Conservation (phyloP, 2,329 filamentous ascomycete genomes). For the Fusarium bulbicola region DNA sequence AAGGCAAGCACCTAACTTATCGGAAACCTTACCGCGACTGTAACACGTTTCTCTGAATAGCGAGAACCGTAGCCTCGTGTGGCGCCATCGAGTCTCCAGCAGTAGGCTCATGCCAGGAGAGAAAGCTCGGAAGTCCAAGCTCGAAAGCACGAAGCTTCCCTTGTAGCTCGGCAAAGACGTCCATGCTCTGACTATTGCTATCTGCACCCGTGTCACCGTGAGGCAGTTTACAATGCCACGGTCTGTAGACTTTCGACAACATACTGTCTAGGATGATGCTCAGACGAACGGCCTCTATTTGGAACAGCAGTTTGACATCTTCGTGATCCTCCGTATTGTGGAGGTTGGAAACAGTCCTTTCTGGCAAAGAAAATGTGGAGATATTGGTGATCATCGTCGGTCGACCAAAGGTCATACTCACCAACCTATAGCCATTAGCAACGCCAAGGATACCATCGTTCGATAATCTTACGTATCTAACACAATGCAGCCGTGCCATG, state of each 20-base stretch:
- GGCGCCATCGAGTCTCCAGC: background rate
- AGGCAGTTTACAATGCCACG: background rate
- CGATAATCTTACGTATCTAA: conserved; percentile 1
- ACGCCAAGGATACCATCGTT: too few species aligned
- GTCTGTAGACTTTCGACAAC: background rate
- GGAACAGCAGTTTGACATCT: background rate
- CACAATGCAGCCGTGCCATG: background rate
- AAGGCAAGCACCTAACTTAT: background rate
- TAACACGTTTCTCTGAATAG: background rate
- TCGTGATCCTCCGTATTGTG: accelerated
- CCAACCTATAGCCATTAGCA: background rate
- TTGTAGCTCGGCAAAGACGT: background rate
- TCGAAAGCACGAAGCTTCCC: background rate
- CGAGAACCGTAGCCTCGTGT: background rate
- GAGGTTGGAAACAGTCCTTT: background rate
- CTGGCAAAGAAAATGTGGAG: background rate
- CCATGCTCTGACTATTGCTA: background rate
- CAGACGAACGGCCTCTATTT: background rate
- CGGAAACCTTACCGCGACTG: background rate
- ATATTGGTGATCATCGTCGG: background rate
- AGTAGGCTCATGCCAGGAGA: background rate
- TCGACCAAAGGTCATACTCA: background rate
- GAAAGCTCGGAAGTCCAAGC: background rate
- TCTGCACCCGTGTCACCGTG: background rate
- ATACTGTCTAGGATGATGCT: background rate